These are phyloP conservation scores for Taphrina sp. DNA, from an alignment of 1,139 yeast species.

Conservation along the genomic window DNA sequence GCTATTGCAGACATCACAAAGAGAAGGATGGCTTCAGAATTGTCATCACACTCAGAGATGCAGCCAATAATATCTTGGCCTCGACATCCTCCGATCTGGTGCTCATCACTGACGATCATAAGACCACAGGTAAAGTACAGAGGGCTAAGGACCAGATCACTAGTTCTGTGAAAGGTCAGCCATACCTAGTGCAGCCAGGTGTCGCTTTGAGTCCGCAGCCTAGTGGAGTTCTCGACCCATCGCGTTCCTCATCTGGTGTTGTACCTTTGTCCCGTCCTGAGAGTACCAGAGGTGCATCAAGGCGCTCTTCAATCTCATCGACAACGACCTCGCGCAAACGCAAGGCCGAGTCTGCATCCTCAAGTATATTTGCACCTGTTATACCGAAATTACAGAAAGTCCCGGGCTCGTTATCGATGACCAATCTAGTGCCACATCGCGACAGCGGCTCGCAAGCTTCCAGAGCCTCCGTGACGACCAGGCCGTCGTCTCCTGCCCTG, in stretches of 20 bases:
- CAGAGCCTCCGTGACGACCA: conserved; percentile 11
- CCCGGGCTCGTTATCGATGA: conserved; percentile 26
- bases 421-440: neutral
- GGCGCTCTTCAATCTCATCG: conserved; percentile 26
- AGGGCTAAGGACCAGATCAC: conserved; percentile 12
- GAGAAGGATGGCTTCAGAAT: conserved; percentile 69
- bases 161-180: conserved; percentile 16
- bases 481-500: conserved; percentile 13
- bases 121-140: conserved; percentile 46
- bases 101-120: conserved; percentile 91
- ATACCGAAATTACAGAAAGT: conserved; percentile 15
- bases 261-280: neutral
- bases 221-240: neutral
- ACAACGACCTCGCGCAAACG: conserved; percentile 21
- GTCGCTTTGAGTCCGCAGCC: neutral
- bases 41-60: conserved; percentile 65
- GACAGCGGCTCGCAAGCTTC: conserved; percentile 3
- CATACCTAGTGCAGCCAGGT: neutral
- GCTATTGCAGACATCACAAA: conserved; percentile 93
- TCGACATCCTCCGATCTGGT: conserved; percentile 70
- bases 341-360: conserved; percentile 8
- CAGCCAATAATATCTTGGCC: conserved; percentile 62
- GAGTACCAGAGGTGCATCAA: neutral
- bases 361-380: neutral
- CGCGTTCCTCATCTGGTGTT: neutral